These are phyloP conservation scores for Cicer yamashitae DNA, from an alignment of 306 rosid species.

Conservation along the genomic window DNA sequence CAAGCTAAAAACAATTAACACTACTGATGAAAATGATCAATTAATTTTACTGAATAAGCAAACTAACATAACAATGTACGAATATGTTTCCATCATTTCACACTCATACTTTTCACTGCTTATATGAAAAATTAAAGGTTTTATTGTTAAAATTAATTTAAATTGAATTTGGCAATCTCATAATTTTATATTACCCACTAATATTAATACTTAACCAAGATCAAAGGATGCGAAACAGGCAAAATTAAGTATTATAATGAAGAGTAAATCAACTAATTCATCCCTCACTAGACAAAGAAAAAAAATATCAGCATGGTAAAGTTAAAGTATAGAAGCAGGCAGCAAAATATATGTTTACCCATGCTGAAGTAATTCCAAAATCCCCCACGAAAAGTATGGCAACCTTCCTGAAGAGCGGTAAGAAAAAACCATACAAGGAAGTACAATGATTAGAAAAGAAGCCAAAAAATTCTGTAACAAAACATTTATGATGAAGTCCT, in stretches of 20 bases:
- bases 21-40: slow-evolving; percentile 23
- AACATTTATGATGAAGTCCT: slow-evolving; percentile 7
- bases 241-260: slow-evolving; percentile 21
- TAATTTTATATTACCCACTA: slow-evolving; percentile 5
- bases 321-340: slow-evolving; percentile 18
- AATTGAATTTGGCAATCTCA: slow-evolving; percentile 8
- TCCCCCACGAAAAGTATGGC: slow-evolving; percentile 95
- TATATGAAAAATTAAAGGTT: background rate
- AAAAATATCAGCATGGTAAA: slow-evolving; percentile 22
- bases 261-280: slow-evolving; percentile 28
- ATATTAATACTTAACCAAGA: slow-evolving; percentile 10
- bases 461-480: slow-evolving; percentile 31
- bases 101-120: slow-evolving; percentile 12
- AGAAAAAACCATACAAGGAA: slow-evolving; percentile 41
- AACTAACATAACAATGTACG: background rate
- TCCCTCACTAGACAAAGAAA: slow-evolving; percentile 16
- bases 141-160: slow-evolving; percentile 30
- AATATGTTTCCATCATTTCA: slow-evolving; percentile 30
- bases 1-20: slow-evolving; percentile 22
- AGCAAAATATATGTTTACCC: slow-evolving; percentile 64
- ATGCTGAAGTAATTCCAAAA: slow-evolving; percentile 99
- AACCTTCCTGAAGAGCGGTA: slow-evolving; percentile 74
- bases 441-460: slow-evolving; percentile 40
- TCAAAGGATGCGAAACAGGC: slow-evolving; percentile 8
- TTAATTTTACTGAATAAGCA: slow-evolving; percentile 19